A percentile compares a stretch with the other conserved stretches of the same genome.
Evolutionary conservation across 2,329 filamentous ascomycete species (phyloP).

Genomic region (Huntiella savannae): DNA sequence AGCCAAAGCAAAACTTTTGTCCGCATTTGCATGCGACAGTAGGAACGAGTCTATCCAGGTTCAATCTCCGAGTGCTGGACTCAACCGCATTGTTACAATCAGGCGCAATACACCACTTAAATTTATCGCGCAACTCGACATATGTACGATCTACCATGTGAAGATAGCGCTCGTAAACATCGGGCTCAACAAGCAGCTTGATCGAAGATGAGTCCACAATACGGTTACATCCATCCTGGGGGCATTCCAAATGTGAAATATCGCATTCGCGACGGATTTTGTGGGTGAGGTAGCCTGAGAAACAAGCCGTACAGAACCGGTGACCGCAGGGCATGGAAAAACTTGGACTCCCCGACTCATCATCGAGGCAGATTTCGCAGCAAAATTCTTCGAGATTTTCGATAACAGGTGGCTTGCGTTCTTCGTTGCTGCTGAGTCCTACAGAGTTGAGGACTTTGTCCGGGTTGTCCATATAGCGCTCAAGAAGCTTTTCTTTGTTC

Average conservation of each 20-base stretch:
- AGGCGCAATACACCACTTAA: slow-evolving; percentile 97
- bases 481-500: slow-evolving; percentile 91
- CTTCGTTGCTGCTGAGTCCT: slow-evolving; percentile 51
- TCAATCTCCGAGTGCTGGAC: slow-evolving; percentile 72
- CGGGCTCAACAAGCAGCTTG: slow-evolving; percentile 48
- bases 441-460: slow-evolving; percentile 66
- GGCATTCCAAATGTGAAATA: slow-evolving; percentile 85
- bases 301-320: slow-evolving; percentile 83
- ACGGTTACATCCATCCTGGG: slow-evolving; percentile 66
- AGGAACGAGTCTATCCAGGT: slow-evolving; percentile 68
- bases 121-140: slow-evolving; percentile 85
- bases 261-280: slow-evolving; percentile 95
- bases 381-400: slow-evolving; percentile 57
- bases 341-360: slow-evolving; percentile 54
- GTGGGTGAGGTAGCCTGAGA: slow-evolving; percentile 72
- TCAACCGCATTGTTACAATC: slow-evolving; percentile 89
- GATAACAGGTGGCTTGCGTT: slow-evolving; percentile 41
- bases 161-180: slow-evolving; percentile 49
- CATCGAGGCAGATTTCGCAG: slow-evolving; percentile 94
- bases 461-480: slow-evolving; percentile 85
- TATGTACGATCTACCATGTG: slow-evolving; percentile 82
- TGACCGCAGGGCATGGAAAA: slow-evolving; percentile 94
- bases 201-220: slow-evolving; percentile 84
- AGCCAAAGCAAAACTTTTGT: slow-evolving; percentile 88
- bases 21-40: slow-evolving; percentile 75